Evolutionary conservation across 2,329 filamentous ascomycete species (phyloP), one percentile per base, ranked within the genome.

Genomic region (Epichloe aotearoae): DNA sequence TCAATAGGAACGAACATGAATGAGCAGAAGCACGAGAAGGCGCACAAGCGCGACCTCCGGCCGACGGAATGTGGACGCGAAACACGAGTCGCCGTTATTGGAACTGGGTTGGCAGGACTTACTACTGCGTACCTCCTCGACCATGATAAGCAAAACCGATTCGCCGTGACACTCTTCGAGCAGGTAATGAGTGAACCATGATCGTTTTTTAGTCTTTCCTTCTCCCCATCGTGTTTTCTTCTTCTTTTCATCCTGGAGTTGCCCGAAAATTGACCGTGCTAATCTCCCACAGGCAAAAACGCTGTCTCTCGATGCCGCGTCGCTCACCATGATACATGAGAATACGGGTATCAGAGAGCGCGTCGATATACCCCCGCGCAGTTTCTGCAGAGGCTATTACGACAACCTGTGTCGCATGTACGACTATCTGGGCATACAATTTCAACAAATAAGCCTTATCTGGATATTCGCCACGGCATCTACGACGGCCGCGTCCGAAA

Each of bases 341-440:
- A 54, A 49, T 8, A 63, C 62, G 6, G 61, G 60, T 41, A 15
- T 50, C 2, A 54, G 55, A 7, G 69, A 70, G 53, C 62, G 66
- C 10, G 58, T 71, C 36, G 67, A 71, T 49, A 50, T 71, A 4
- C 69, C 69, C 4, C 67, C 67, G 62, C 66, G 69, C 26, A 64
- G 65, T 4, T 61, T 59, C 50, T 63, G 64, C 1, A 62, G 59
- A 7, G 66, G 69, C 19, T 82, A 76, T 61, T 81, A 82, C 57
- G 59, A 63, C 45, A 77, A 80, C 53, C 62, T 82, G 46, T 71
- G 69, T 54, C 66, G 68, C 26, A 75, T 83, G 72, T 82, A 82
- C 60, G 66, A 74, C 26, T 66, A 78, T 55, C 62, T 83, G 3
- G 69, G 66, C 2, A 66, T 82, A 12, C 62, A 64, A 5, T 75